Conservation (phyloP, 441 rosid species). For the Erodium texanum region DNA sequence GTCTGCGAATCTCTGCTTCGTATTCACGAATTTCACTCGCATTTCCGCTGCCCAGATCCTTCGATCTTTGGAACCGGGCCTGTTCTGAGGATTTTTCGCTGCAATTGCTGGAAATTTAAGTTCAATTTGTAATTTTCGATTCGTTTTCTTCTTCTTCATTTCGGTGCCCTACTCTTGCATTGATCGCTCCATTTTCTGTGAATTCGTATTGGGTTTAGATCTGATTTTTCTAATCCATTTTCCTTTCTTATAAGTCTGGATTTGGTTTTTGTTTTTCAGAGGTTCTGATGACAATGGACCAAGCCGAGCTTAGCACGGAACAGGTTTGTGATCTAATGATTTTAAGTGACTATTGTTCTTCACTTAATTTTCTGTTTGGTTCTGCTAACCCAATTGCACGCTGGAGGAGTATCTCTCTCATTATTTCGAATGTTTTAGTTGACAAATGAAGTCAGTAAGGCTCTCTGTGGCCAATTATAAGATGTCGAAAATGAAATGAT, state of each 20-base stretch:
- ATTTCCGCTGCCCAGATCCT: no score
- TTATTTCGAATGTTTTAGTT: no score
- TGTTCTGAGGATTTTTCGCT: neutral
- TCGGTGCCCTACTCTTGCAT: neutral
- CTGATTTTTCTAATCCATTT: neutral
- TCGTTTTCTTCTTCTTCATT: neutral
- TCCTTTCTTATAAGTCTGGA: neutral
- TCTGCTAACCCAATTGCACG: no score
- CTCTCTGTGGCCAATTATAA: no score
- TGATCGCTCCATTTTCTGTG: neutral
- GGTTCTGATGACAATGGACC: conserved; percentile 46
- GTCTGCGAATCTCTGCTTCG: neutral
- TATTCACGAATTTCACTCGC: neutral
- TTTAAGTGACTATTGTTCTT: neutral
- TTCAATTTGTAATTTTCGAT: neutral
- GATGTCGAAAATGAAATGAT: no score
- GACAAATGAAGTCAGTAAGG: no score
- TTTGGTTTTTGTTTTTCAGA: conserved; percentile 21
- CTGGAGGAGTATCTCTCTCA: no score
- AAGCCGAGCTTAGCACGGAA: conserved; percentile 59
- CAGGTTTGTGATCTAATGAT: conserved; percentile 44
- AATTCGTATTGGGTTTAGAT: neutral
- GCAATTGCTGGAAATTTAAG: neutral
- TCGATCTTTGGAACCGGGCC: neutral
- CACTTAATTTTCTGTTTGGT: neutral